phyloP scores from a whole-genome alignment of 1,284 basidiomycete genomes.

The Leccinum brunneo-olivaceum region DNA sequence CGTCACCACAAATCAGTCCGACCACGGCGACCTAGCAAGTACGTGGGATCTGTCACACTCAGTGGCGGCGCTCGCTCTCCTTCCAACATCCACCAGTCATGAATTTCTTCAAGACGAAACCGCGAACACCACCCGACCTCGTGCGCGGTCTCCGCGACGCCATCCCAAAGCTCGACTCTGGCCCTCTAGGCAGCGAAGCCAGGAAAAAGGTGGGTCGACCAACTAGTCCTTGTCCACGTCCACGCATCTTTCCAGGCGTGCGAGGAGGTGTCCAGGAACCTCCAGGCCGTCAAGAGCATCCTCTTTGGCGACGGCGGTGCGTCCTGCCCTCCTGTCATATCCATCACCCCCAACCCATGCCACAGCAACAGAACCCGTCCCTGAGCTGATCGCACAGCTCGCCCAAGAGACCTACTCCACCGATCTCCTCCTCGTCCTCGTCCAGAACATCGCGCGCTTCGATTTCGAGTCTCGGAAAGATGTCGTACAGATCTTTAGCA shows the following conservation, averaged over 20 bases:
- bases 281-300: constrained; percentile 84
- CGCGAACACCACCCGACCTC: constrained; percentile 78
- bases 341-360: constrained; percentile 7
- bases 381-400: constrained; percentile 85
- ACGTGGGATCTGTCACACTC: constrained; percentile 18
- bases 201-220: constrained; percentile 62
- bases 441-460: constrained; percentile 77
- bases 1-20: too few relatives aligned
- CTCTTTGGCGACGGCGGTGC: constrained; percentile 83
- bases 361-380: constrained; percentile 57
- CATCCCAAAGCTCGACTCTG: constrained; percentile 68
- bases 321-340: constrained; percentile 17
- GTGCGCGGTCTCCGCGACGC: constrained; percentile 76
- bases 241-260: constrained; percentile 49
- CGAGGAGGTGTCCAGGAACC: constrained; percentile 84
- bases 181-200: constrained; percentile 67
- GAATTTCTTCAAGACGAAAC: constrained; percentile 95
- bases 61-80: constrained; percentile 4
- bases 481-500: constrained; percentile 95
- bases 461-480: constrained; percentile 98
- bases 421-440: constrained; percentile 79
- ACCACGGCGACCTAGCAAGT: constrained; percentile 10
- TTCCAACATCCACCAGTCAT: constrained; percentile 34
- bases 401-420: constrained; percentile 94
- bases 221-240: not conserved